Evolutionary conservation across 768 basidiomycete species (phyloP).

Genomic region (Leucosporidium yakuticum): DNA sequence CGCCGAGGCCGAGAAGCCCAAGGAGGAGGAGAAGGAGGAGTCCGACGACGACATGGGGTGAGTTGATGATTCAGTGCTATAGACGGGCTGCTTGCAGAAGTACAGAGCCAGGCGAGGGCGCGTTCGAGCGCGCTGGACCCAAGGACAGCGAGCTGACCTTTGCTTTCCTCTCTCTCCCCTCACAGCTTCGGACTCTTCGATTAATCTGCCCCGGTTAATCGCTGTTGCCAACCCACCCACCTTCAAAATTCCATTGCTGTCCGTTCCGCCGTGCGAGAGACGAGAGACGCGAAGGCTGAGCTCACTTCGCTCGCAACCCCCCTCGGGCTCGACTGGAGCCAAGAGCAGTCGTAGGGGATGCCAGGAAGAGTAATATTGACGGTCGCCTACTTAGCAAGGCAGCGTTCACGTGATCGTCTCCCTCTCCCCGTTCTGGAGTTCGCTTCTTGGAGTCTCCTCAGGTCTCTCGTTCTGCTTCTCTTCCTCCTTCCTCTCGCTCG

Average conservation of each 20-base stretch:
- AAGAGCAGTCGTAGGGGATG: too few relatives aligned
- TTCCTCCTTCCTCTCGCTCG: too few relatives aligned
- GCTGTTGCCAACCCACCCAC: not conserved
- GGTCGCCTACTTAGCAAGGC: too few relatives aligned
- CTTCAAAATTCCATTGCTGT: not conserved
- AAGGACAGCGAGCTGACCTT: not conserved
- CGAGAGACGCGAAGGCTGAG: too few relatives aligned
- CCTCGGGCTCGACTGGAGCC: too few relatives aligned
- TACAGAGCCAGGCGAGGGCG: not conserved
- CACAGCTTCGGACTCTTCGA: slow-evolving; percentile 40
- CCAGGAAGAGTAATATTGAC: too few relatives aligned
- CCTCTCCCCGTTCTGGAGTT: too few relatives aligned
- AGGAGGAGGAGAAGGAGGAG: slow-evolving; percentile 44
- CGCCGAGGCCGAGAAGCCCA: slow-evolving; percentile 75
- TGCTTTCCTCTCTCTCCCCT: not conserved
- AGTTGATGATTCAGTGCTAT: not conserved
- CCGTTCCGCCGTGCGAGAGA: not conserved
- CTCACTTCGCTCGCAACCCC: too few relatives aligned
- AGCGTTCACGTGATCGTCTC: too few relatives aligned
- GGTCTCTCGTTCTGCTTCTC: too few relatives aligned
- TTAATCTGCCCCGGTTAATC: slow-evolving; percentile 8
- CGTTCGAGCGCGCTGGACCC: not conserved
- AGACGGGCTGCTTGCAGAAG: not conserved
- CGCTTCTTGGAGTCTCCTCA: too few relatives aligned
- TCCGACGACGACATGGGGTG: slow-evolving; percentile 40